phyloP scores from a whole-genome alignment of 2,329 filamentous ascomycete species.

The Pyricularia sp. region DNA sequence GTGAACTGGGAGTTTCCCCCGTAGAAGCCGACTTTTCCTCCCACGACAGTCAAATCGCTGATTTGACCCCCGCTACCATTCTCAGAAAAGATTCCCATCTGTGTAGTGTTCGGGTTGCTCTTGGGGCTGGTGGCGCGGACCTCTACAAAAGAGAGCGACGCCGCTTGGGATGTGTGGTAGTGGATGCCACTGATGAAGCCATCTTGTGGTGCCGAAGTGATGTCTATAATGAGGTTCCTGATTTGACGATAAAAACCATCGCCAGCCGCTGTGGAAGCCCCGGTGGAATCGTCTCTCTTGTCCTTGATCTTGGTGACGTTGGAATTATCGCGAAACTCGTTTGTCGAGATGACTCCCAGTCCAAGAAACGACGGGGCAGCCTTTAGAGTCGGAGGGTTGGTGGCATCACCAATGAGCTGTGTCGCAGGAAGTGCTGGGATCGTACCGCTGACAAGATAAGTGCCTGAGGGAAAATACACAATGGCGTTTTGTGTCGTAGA shows the following conservation, averaged over 20 bases:
- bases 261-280: constrained; percentile 12
- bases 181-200: constrained; percentile 39
- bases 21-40: constrained; percentile 45
- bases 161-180: constrained; percentile 12
- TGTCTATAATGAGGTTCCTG: constrained; percentile 41
- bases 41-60: constrained; percentile 32
- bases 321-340: not conserved
- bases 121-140: constrained; percentile 44
- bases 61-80: constrained; percentile 7
- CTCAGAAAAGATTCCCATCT: constrained; percentile 6
- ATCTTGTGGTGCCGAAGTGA: constrained; percentile 11
- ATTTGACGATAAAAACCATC: constrained; percentile 46
- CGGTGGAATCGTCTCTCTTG: constrained; percentile 18
- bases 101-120: constrained; percentile 14
- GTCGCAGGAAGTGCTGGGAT: constrained; percentile 5
- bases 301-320: not conserved
- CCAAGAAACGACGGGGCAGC: constrained; percentile 32
- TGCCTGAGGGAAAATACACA: constrained; percentile 7
- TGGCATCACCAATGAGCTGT: constrained; percentile 8
- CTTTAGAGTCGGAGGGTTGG: not conserved
- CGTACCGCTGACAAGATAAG: constrained; percentile 7
- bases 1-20: constrained; percentile 12
- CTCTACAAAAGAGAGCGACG: constrained; percentile 46
- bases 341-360: constrained; percentile 6
- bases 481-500: constrained; percentile 5